Base-by-base conservation (phyloP, 331 rosid species). In the Telfairia occidentalis region DNA sequence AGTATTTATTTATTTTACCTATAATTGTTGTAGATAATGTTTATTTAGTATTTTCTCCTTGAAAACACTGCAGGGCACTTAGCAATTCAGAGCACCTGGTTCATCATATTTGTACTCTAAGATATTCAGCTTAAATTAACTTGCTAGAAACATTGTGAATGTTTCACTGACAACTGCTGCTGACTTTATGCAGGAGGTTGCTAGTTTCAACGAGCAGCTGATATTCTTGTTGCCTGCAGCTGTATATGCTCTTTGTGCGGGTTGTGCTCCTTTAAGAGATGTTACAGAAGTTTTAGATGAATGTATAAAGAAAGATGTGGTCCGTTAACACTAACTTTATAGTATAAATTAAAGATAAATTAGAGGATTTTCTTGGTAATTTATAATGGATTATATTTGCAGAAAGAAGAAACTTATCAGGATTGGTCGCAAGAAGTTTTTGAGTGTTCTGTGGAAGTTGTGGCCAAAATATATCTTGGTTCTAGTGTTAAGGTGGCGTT, bases 401-500 rank as follows among this genome's bases (percentile, higher is more conserved):
- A 94, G 98, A 77, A 75, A 30, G 94, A 87, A 75, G 93, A 85
- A 64, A 77, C 84, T 71, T 89, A 84, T 77, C 84, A 77, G n/a
- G 82, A 70, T 72, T 66, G 78, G 82, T 45, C 82, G 69, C 87
- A 77, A 52, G 87, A 81, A 52, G 78, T 85, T 65, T 85, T 88
- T 83, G 97, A 91, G 71, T 87, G 97, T 87, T 87, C 91, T 69
- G 82, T 85, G 70, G 97, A 91, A 80, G 88, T 81, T 81, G 88
- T 94, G 13, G 83, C 92, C 24, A 79, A 84, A 82, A 81, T 89
- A 75, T 77, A 81, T 80, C 75, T 69, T 49, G 81, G 84, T 81
- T 82, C 86, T 40, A 70, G 80, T 13, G 80, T 76, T 75, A 87
- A 94, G 97, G 98, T 94, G 74, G 49, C 65, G 69, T 69, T 43